Conservation (phyloP, 257 asterid species). For the Leptodermis oblonga region DNA sequence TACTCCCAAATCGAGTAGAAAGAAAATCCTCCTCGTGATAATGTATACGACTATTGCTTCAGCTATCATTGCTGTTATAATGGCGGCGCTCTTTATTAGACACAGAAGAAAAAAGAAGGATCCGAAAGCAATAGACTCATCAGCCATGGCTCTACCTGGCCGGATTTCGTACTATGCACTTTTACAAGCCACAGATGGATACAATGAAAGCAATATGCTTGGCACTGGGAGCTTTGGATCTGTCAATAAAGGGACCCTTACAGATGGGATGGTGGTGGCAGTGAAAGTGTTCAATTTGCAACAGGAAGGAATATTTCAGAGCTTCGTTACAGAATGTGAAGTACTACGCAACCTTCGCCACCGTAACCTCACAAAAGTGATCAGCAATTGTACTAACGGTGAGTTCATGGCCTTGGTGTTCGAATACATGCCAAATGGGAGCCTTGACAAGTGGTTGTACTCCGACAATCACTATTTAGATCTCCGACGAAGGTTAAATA, state of each 20-base stretch:
- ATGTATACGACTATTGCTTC: background rate
- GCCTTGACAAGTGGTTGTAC: slow-evolving; percentile 13
- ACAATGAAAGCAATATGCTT: background rate
- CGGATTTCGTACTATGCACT: slow-evolving; percentile 8
- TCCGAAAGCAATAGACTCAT: background rate
- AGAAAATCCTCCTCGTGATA: background rate
- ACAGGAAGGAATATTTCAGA: background rate
- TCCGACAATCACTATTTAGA: background rate
- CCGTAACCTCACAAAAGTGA: slow-evolving; percentile 1
- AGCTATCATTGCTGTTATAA: background rate
- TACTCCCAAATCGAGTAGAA: background rate
- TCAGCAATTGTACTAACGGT: background rate
- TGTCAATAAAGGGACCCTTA: background rate
- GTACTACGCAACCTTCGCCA: slow-evolving; percentile 5
- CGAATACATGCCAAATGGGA: slow-evolving; percentile 7
- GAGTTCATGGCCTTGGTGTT: slow-evolving; percentile 8
- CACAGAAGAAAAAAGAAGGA: background rate
- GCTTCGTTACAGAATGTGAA: slow-evolving; percentile 5
- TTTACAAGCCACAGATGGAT: slow-evolving; percentile 3
- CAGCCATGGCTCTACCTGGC: too few relatives aligned
- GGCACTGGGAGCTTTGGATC: background rate
- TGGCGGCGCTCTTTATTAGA: background rate
- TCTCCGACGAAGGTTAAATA: background rate
- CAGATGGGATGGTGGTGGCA: background rate
- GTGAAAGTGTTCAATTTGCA: slow-evolving; percentile 7